A percentile compares a stretch with the other conserved stretches of the same genome.
Evolutionary conservation across 176 grass and related monocot genomes (phyloP).

Genomic region (Bromus sterilis): DNA sequence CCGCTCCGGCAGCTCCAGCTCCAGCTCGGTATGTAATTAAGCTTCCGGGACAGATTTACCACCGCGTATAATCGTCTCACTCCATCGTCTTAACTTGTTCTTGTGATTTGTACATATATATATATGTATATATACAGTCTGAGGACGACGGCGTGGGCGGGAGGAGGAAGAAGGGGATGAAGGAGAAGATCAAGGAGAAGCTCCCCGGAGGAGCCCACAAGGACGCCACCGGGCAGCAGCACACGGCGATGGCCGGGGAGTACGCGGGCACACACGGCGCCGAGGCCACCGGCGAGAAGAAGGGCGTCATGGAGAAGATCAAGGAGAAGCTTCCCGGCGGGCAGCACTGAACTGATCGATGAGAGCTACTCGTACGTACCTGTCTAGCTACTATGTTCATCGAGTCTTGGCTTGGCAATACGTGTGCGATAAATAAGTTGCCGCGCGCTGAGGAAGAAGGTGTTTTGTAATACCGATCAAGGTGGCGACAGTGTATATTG

Average conservation of each 20-base stretch:
- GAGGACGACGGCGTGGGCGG: background rate
- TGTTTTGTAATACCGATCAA: too few species aligned
- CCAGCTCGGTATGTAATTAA: background rate
- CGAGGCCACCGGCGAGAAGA: background rate
- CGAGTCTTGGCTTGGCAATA: too few species aligned
- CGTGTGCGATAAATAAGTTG: too few species aligned
- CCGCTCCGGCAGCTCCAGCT: background rate
- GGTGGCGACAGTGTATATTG: too few species aligned
- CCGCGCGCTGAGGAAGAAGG: too few species aligned
- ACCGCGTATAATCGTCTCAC: background rate
- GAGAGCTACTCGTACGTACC: too few species aligned
- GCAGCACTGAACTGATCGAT: too few species aligned
- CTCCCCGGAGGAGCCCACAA: background rate
- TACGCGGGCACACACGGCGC: background rate
- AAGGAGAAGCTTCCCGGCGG: background rate
- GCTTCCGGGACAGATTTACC: background rate
- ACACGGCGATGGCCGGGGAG: background rate
- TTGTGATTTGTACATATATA: too few species aligned
- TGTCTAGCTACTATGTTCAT: too few species aligned
- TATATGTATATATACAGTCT: background rate
- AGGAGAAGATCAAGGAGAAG: background rate
- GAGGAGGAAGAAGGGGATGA: background rate
- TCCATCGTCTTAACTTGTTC: background rate
- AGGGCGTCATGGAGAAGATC: background rate
- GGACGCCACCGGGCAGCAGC: background rate